Percentiles rank a stretch among this genome's conserved stretches.
Conservation (phyloP, 139 green algal species). For the Tetradesmus lagerheimii region DNA sequence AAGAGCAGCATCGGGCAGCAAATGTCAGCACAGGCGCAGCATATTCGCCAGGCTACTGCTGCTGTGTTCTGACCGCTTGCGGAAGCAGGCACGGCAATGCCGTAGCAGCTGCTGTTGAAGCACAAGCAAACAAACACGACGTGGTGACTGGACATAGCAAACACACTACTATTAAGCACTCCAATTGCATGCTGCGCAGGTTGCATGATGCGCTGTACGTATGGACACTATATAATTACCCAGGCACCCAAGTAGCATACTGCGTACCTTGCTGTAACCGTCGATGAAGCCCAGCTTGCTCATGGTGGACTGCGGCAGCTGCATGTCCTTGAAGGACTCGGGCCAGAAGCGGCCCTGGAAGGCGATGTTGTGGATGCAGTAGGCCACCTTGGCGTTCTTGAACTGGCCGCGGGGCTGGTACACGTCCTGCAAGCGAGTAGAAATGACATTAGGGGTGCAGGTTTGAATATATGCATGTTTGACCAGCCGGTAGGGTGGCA, state of each 20-base stretch:
- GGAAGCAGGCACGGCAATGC: constrained; percentile 21
- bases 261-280: constrained; percentile 87
- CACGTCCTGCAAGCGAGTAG: constrained; percentile 65
- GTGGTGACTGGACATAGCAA: constrained; percentile 37
- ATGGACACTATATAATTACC: no score
- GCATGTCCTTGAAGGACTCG: constrained; percentile 81
- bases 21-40: not conserved
- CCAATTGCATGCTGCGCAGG: no score
- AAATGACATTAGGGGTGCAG: no score
- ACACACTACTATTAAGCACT: no score
- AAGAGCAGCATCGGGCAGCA: not conserved
- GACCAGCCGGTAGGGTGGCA: no score
- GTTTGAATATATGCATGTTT: no score
- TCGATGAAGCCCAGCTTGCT: constrained; percentile 89
- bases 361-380: constrained; percentile 98
- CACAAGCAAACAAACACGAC: not conserved
- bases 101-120: no score
- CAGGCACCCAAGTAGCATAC: no score
- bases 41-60: no score
- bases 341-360: constrained; percentile 91
- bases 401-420: constrained; percentile 88
- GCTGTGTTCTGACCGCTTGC: not conserved
- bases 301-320: constrained; percentile 72
- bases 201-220: no score
- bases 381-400: constrained; percentile 81